phyloP scores from a whole-genome alignment of 352 stramenopile species.

The Globisporangium cylindrosporum region DNA sequence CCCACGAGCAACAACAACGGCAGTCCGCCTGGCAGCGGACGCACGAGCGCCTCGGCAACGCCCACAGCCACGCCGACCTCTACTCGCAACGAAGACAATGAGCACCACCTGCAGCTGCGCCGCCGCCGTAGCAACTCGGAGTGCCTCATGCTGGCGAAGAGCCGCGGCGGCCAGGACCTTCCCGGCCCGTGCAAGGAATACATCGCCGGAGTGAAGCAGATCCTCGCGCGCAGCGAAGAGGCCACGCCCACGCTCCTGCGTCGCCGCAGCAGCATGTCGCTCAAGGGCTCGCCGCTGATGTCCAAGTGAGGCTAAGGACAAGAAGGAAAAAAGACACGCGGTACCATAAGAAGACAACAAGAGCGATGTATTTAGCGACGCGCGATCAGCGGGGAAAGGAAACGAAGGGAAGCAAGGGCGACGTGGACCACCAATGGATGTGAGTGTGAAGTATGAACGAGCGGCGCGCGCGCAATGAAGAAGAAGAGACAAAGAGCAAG shows the following conservation, averaged over 20 bases:
- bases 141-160: constrained; percentile 74
- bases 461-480: constrained; percentile 2
- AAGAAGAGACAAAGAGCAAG: neutral
- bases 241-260: constrained; percentile 38
- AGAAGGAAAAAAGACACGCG: neutral
- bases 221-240: constrained; percentile 68
- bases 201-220: constrained; percentile 84
- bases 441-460: constrained; percentile 9
- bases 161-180: constrained; percentile 43
- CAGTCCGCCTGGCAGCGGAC: constrained; percentile 14
- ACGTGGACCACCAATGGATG: neutral
- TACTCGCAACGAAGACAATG: constrained; percentile 29
- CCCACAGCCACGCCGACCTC: constrained; percentile 33
- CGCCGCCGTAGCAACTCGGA: constrained; percentile 78
- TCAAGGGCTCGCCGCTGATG: constrained; percentile 40
- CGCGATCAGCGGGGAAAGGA: neutral
- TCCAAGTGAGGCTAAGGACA: constrained; percentile 8
- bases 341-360: constrained; percentile 4
- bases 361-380: constrained; percentile 20
- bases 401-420: neutral
- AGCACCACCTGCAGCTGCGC: constrained; percentile 33
- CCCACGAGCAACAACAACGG: constrained; percentile 15
- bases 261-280: constrained; percentile 56
- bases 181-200: constrained; percentile 80
- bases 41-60: constrained; percentile 22